A percentile compares a stretch with the other conserved stretches of the same genome.
These are phyloP conservation scores for Pseudonitzschia multistriata DNA, from an alignment of 108 stramenopile genomes.

Conservation along the genomic window DNA sequence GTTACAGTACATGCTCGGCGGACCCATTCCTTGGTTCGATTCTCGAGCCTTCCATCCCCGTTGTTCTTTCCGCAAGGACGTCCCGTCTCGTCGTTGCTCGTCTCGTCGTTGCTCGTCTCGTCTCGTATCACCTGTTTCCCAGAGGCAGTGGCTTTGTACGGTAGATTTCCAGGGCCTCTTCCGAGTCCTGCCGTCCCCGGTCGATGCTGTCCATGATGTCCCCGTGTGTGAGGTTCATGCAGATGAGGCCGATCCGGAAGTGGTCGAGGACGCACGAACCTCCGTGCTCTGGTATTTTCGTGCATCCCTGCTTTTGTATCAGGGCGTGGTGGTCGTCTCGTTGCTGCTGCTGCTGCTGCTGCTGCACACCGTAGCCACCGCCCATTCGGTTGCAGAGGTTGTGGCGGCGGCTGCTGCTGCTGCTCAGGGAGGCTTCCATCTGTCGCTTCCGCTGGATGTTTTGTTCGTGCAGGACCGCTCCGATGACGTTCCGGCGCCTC, in stretches of 20 bases:
- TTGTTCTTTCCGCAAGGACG: too few relatives aligned
- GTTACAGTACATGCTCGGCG: too few relatives aligned
- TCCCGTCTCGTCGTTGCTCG: too few relatives aligned
- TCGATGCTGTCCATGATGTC: neutral
- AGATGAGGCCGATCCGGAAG: neutral
- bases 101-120: too few relatives aligned
- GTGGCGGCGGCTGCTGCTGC: neutral
- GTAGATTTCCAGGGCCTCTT: neutral
- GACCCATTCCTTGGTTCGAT: too few relatives aligned
- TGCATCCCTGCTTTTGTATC: too few relatives aligned
- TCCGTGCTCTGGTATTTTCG: too few relatives aligned
- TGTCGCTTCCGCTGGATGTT: neutral
- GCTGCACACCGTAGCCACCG: too few relatives aligned
- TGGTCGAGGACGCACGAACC: neutral
- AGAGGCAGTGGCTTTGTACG: neutral
- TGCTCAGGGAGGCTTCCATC: too few relatives aligned
- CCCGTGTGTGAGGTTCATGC: neutral
- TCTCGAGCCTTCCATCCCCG: too few relatives aligned
- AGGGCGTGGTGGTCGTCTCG: neutral
- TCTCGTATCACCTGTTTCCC: too few relatives aligned
- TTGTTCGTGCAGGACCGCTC: neutral
- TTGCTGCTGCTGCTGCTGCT: neutral
- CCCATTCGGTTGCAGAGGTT: neutral
- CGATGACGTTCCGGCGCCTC: neutral
- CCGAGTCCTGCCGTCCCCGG: neutral